phyloP scores from a whole-genome alignment of 805 yeast genomes.

The Aciculoconidium aculeatum region DNA sequence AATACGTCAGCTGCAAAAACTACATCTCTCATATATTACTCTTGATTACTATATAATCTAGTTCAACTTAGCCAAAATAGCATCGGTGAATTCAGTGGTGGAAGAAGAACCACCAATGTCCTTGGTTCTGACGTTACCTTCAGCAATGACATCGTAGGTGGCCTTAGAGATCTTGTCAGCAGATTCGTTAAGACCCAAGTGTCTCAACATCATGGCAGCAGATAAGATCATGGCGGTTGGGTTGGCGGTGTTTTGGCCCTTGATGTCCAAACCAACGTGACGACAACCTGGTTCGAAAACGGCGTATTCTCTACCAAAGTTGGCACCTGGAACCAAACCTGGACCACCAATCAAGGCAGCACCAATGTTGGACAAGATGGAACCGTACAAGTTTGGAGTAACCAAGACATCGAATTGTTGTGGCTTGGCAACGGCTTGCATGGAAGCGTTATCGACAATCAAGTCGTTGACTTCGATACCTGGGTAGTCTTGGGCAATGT shows the following conservation, averaged over 20 bases:
- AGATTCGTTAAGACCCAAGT: constrained; percentile 77
- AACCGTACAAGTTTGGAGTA: constrained; percentile 97
- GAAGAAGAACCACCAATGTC: constrained; percentile 90
- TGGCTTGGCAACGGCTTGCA: constrained; percentile 98
- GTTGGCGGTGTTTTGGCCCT: constrained; percentile 93
- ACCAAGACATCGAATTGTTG: constrained; percentile 98
- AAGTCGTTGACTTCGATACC: constrained; percentile 79
- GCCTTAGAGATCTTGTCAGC: constrained; percentile 89
- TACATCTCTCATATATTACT: too few relatives aligned
- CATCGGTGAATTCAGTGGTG: constrained; percentile 92
- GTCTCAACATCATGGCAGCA: constrained; percentile 88
- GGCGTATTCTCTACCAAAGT: constrained; percentile 95
- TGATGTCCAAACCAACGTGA: constrained; percentile 95
- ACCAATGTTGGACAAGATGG: constrained; percentile 95
- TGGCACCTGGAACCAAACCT: constrained; percentile 97
- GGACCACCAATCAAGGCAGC: constrained; percentile 97
- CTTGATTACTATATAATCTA: constrained; percentile 13
- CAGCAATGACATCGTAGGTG: constrained; percentile 83
- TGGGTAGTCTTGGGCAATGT: constrained; percentile 79
- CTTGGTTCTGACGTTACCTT: constrained; percentile 76
- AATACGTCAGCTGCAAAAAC: too few relatives aligned
- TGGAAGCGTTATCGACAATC: constrained; percentile 97
- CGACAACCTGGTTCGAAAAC: constrained; percentile 99
- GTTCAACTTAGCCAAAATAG: constrained; percentile 69
- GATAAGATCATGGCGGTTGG: constrained; percentile 97